phyloP scores from a whole-genome alignment of 352 stramenopile species.

The Elongisporangium undulatum region DNA sequence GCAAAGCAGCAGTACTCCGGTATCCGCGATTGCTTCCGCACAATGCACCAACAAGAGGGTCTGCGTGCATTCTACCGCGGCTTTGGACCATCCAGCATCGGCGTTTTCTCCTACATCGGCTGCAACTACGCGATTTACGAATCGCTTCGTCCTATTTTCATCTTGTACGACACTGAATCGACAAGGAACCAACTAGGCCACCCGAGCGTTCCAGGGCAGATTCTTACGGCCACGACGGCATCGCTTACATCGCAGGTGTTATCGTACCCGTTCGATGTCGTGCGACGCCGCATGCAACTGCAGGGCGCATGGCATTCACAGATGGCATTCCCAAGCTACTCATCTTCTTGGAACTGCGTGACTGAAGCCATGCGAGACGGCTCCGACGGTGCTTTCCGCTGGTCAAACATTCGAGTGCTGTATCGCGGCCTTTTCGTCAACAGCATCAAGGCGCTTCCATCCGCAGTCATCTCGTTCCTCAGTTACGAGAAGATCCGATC shows the following conservation, averaged over 20 bases:
- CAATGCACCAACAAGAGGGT: conserved; percentile 42
- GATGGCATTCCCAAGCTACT: conserved; percentile 63
- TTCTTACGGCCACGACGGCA: conserved; percentile 64
- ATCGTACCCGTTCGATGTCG: conserved; percentile 79
- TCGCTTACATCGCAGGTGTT: conserved; percentile 69
- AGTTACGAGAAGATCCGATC: conserved; percentile 78
- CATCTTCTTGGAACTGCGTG: conserved; percentile 71
- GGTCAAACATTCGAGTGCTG: conserved; percentile 27
- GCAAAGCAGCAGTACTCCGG: conserved; percentile 30
- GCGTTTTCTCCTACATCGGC: conserved; percentile 80
- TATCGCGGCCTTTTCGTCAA: conserved; percentile 80
- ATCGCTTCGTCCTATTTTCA: conserved; percentile 71
- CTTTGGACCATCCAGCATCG: conserved; percentile 63
- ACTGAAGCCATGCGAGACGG: conserved; percentile 37
- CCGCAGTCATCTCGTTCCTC: conserved; percentile 72
- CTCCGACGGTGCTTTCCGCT: background rate
- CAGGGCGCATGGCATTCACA: conserved; percentile 60
- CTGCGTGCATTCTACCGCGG: conserved; percentile 67
- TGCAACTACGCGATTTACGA: conserved; percentile 85
- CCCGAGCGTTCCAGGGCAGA: conserved; percentile 69
- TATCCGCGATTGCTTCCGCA: conserved; percentile 49
- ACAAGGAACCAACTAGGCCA: conserved; percentile 49
- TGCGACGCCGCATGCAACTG: conserved; percentile 75
- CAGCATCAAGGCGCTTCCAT: conserved; percentile 60
- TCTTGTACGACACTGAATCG: conserved; percentile 68